These are phyloP conservation scores for Plasmodium fragile DNA, from an alignment of 169 alveolate genomes.

Conservation along the genomic window DNA sequence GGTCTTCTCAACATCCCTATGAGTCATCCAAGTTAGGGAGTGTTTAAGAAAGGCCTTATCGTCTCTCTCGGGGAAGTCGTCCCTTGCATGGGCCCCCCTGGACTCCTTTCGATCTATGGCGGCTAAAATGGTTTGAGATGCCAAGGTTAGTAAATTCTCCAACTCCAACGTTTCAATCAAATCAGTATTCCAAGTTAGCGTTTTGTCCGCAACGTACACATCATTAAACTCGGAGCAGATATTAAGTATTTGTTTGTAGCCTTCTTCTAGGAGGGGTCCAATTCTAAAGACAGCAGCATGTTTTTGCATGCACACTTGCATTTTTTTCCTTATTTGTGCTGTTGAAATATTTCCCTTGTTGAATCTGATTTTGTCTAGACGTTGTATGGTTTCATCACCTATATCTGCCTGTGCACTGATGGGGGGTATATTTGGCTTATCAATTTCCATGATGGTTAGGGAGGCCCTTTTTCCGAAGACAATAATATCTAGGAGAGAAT, in stretches of 20 bases:
- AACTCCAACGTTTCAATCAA: slow-evolving; percentile 96
- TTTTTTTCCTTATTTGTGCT: slow-evolving; percentile 78
- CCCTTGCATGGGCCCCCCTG: slow-evolving; percentile 99
- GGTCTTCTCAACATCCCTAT: slow-evolving; percentile 83
- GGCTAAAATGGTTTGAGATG: slow-evolving; percentile 93
- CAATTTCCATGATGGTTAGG: slow-evolving; percentile 89
- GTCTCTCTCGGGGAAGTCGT: slow-evolving; percentile 96
- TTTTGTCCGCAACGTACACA: slow-evolving; percentile 92
- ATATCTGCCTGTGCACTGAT: slow-evolving; percentile 49
- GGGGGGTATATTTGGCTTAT: slow-evolving; percentile 87
- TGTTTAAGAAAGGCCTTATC: slow-evolving; percentile 97
- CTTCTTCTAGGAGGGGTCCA: slow-evolving; percentile 91
- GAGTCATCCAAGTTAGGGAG: slow-evolving; percentile 91
- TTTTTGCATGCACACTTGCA: slow-evolving; percentile 94
- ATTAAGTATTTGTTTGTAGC: slow-evolving; percentile 88
- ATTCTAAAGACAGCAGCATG: slow-evolving; percentile 97
- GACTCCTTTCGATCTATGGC: slow-evolving; percentile 97
- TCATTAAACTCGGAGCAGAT: slow-evolving; percentile 88
- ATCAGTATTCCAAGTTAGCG: slow-evolving; percentile 96
- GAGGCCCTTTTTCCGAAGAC: slow-evolving; percentile 98
- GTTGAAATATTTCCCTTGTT: slow-evolving; percentile 79
- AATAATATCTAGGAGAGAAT: slow-evolving; percentile 96
- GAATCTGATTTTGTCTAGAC: slow-evolving; percentile 36
- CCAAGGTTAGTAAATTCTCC: slow-evolving; percentile 93
- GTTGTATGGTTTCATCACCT: slow-evolving; percentile 61